Evolutionary conservation across 768 basidiomycete genomes (phyloP).

Genomic region (Serendipita sp.): DNA sequence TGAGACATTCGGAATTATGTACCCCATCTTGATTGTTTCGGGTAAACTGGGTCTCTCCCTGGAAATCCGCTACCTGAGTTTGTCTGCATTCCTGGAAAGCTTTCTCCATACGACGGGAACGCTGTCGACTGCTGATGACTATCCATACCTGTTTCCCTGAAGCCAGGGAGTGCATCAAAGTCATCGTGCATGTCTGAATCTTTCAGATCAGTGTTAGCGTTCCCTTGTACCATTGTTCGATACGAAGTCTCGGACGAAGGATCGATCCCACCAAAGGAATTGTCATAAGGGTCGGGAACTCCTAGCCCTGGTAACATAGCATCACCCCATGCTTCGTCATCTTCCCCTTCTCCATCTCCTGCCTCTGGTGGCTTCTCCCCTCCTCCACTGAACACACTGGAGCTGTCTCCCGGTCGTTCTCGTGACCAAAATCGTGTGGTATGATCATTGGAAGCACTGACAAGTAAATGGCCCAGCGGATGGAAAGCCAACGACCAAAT

Average conservation of each 20-base stretch:
- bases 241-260: not conserved
- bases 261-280: not conserved
- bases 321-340: constrained; percentile 35
- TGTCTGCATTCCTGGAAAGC: too few species aligned
- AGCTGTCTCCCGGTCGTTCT: constrained; percentile 69
- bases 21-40: too few species aligned
- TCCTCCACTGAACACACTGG: constrained; percentile 60
- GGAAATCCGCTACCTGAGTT: too few species aligned
- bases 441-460: constrained; percentile 91
- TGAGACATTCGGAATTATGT: too few species aligned
- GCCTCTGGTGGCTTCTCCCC: constrained; percentile 73
- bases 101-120: too few species aligned
- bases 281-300: not conserved
- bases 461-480: constrained; percentile 88
- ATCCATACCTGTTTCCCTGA: not conserved
- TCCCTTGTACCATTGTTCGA: not conserved
- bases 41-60: too few species aligned
- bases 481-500: constrained; percentile 94
- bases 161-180: constrained; percentile 3
- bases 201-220: not conserved
- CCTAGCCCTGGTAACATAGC: constrained; percentile 55
- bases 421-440: constrained; percentile 98
- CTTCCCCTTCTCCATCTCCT: constrained; percentile 25
- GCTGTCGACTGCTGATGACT: not conserved
- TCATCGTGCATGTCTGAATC: not conserved